Evolutionary conservation across 331 rosid species (phyloP).

Genomic region (Stylosanthes scabra): DNA sequence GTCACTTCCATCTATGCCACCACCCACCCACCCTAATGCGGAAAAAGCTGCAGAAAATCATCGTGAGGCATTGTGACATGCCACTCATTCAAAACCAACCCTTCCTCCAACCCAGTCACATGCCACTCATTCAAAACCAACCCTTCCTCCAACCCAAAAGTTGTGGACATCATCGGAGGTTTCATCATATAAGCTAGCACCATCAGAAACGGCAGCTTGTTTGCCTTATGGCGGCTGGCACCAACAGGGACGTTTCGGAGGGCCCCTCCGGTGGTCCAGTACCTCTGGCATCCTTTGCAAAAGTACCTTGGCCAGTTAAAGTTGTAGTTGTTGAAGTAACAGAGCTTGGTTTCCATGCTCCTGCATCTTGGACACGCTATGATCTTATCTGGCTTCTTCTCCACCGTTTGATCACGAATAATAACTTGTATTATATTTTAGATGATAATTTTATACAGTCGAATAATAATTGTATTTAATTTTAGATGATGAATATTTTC

Average conservation of each 20-base stretch:
- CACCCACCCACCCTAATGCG: background rate
- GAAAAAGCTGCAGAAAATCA: constrained; percentile 53
- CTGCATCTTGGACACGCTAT: constrained; percentile 89
- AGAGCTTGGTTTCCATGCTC: too few relatives aligned
- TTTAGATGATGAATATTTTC: too few relatives aligned
- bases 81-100: constrained; percentile 59
- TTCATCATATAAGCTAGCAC: constrained; percentile 48
- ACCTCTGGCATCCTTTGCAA: constrained; percentile 87
- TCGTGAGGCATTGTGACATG: constrained; percentile 44
- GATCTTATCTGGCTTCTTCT: constrained; percentile 70
- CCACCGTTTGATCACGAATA: constrained; percentile 42
- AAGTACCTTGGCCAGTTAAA: constrained; percentile 92
- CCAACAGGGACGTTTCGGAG: constrained; percentile 85
- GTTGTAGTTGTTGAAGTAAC: constrained; percentile 82
- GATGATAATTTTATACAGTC: too few relatives aligned
- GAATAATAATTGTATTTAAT: too few relatives aligned
- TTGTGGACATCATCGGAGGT: constrained; percentile 49
- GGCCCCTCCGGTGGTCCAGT: constrained; percentile 98
- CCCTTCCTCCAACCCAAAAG: constrained; percentile 49
- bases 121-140: constrained; percentile 62
- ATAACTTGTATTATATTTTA: too few relatives aligned
- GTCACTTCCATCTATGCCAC: too few relatives aligned
- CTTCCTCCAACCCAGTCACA: constrained; percentile 42
- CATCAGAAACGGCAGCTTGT: constrained; percentile 53
- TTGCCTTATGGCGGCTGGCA: constrained; percentile 69